Percentiles rank a stretch among this genome's conserved stretches.
phyloP scores from a whole-genome alignment of 2,329 filamentous ascomycete genomes.

The Hymenoscyphus scutula region DNA sequence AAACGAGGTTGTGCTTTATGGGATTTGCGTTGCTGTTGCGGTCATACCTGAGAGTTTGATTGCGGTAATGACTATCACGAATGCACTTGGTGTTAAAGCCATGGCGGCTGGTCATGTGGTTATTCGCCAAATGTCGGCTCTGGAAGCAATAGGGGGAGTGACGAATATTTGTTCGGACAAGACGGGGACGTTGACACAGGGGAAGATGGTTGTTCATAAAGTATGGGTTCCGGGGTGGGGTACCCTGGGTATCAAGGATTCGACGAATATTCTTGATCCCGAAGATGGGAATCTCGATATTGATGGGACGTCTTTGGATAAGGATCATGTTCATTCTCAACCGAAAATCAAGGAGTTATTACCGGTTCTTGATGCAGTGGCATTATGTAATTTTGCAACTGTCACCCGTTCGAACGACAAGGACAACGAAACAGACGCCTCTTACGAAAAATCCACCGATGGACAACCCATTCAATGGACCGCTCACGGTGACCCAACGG shows the following conservation, averaged over 20 bases:
- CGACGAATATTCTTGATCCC: conserved; percentile 60
- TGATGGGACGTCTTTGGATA: conserved; percentile 42
- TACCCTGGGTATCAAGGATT: conserved; percentile 51
- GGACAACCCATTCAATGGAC: conserved; percentile 44
- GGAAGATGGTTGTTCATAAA: conserved; percentile 51
- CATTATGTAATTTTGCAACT: conserved; percentile 58
- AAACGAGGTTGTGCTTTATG: conserved; percentile 59
- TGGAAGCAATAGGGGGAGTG: conserved; percentile 68
- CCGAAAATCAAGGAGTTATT: conserved; percentile 37
- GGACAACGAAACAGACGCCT: conserved; percentile 16
- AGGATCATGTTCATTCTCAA: conserved; percentile 23
- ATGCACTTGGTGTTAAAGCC: conserved; percentile 63
- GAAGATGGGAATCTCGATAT: conserved; percentile 52
- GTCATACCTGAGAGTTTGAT: conserved; percentile 68
- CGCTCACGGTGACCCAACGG: conserved; percentile 66
- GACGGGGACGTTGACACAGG: conserved; percentile 62
- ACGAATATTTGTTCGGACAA: conserved; percentile 45
- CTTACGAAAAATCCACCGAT: neutral
- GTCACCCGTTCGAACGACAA: conserved; percentile 34
- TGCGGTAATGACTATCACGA: conserved; percentile 69
- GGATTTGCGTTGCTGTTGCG: conserved; percentile 59
- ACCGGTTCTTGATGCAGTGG: conserved; percentile 47
- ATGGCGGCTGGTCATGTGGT: conserved; percentile 66
- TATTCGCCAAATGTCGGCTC: conserved; percentile 61
- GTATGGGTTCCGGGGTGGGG: conserved; percentile 58